Base-by-base conservation (phyloP, 441 rosid species). In the Flueggea neowawraea region DNA sequence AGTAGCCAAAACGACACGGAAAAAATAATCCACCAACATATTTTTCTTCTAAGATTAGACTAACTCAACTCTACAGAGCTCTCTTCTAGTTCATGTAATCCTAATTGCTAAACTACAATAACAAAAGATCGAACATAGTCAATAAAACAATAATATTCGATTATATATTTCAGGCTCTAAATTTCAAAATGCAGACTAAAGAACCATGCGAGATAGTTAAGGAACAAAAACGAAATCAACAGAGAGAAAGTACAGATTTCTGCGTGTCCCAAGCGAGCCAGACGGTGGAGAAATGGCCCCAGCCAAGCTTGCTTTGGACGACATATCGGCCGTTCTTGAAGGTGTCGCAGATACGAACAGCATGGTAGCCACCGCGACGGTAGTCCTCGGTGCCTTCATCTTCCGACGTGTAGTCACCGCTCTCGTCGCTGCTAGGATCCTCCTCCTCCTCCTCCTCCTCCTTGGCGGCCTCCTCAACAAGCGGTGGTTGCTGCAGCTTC, bases 281-380 rank as follows among this genome's bases (percentile, higher is more conserved):
- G 14, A 84, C 90, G 60, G 90, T 84, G 56, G 94, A 84, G 79
- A 87, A 87, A 71, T 84, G 90, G 5, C 93, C 90, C 93, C 93
- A 84, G 4, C 90, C 90, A 22, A 87, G 90, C 73, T 84, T 84
- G 36, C 80, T 69, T 70, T 82, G 90, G 31, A 82, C 88, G 11
- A 81, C 85, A 61, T 84, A 87, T 43, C 85, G 78, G 2, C 88
- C 93, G 63, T 78, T 77, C 73, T 79, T 87, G 68, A 87, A 87
- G n/a, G 78, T 16, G 56, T 87, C 93, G 6, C 88, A 84, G 28
- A 87, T 65, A 52, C 93, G 69, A 45, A 87, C 87, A 2, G 88
- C 86, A 52, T 82, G 93, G 63, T 87, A 84, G 11, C 90, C 93
- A 5, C 93, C 93, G 6, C 80, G 81, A 60, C 87, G 71, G 64